Evolutionary conservation across 768 basidiomycete species (phyloP).

Genomic region (Gyrodon lividus): DNA sequence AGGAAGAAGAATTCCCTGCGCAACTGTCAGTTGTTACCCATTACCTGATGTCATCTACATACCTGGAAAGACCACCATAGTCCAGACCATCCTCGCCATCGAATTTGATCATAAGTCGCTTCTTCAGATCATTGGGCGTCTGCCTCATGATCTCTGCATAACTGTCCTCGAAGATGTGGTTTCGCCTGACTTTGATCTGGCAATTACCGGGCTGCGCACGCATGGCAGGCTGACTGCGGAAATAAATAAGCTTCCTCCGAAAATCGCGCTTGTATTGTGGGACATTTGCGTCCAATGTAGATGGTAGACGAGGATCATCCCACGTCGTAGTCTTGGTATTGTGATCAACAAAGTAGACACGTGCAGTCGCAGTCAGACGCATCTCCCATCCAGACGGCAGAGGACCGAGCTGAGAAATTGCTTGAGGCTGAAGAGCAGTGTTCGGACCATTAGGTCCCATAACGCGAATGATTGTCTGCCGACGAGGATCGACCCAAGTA

Average conservation of each 20-base stretch:
- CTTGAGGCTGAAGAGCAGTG: constrained; percentile 86
- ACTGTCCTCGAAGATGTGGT: constrained; percentile 98
- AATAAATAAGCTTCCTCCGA: constrained; percentile 98
- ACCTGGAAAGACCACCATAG: constrained; percentile 98
- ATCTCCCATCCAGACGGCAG: constrained; percentile 99
- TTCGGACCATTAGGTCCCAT: constrained; percentile 94
- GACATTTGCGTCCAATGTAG: constrained; percentile 92
- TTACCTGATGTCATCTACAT: constrained; percentile 21
- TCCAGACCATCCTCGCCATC: constrained; percentile 98
- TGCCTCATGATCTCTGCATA: constrained; percentile 99
- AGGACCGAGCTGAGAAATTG: constrained; percentile 95
- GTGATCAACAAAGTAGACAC: constrained; percentile 99
- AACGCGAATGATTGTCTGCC: constrained; percentile 94
- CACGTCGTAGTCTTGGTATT: constrained; percentile 99
- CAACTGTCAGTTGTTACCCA: constrained; percentile 7
- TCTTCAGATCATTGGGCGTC: constrained; percentile 97
- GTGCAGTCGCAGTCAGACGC: constrained; percentile 96
- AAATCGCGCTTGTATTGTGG: constrained; percentile 99
- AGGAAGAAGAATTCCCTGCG: constrained; percentile 99
- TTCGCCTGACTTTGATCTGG: constrained; percentile 96
- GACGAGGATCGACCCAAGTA: constrained; percentile 99
- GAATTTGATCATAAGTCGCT: constrained; percentile 99
- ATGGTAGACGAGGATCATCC: constrained; percentile 97
- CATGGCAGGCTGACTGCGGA: constrained; percentile 97
- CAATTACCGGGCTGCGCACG: constrained; percentile 98